Evolutionary conservation across 1,284 basidiomycete genomes (phyloP), one percentile per base, ranked within the genome.

Genomic region (Anthracocystis walkeri): DNA sequence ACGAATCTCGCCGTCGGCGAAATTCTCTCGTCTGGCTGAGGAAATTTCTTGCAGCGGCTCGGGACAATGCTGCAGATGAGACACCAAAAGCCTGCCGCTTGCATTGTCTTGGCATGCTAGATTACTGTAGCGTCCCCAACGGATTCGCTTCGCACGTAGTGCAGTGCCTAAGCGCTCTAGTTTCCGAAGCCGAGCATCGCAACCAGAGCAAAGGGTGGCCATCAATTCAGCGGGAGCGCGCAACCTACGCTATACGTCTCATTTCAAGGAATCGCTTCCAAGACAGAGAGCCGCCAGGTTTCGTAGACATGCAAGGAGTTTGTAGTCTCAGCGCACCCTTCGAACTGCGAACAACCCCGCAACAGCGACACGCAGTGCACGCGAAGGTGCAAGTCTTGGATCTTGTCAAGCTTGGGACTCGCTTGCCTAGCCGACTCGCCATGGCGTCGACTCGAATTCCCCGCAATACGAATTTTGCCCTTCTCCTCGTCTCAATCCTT

Each of bases 1-100:
- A 20, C 21, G 42, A 56, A 35, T 46, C 23, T 46, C 31, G 20
- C 54, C 54, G 54, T 23, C 54, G 54, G 54, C 27, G 54, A 46
- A 56, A 56, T 35, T 56, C 8, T 49, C 6, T 8, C 8, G 4
- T n/a, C 7, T 4, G 10, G 20, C 49, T 51, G 29, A 45, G 44
- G 8, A 45, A 46, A 25, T 33, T 27, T 54, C 48, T 29, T 50
- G 48, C 48, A 50, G 48, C 48, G 16, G 54, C 21, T 27, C 20
- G 29, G 49, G 23, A 29, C 11, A n/a, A 49, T 27, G 27, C 48
- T 49, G 48, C 48, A 31, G 48, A 49, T 49, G 48, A 48, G 27
- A 48, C 46, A 48, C 21, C 27, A 38, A 11, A 38, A 38, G 35
- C 35, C 14, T 38, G 35, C 14, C 16, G 35, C 35, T 38, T 38